These are phyloP conservation scores for Ophiostoma tasmaniense DNA, from an alignment of 2,329 filamentous ascomycete genomes.

Conservation along the genomic window DNA sequence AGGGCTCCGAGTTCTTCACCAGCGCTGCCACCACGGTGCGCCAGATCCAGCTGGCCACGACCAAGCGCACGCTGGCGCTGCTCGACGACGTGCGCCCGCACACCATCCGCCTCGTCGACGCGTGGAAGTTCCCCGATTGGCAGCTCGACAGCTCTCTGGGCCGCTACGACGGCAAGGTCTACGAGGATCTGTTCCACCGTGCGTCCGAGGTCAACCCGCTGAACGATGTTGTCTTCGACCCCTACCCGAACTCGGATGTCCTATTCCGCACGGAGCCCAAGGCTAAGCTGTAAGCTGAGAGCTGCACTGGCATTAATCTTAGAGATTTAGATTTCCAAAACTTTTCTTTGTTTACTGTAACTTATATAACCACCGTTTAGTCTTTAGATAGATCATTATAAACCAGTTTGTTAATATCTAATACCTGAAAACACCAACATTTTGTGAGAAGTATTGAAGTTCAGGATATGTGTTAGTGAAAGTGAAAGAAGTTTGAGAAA, in stretches of 20 bases:
- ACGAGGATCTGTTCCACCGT: conserved; percentile 66
- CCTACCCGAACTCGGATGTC: conserved; percentile 55
- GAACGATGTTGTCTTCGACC: conserved; percentile 63
- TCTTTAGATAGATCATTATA: not conserved
- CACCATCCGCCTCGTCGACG: conserved; percentile 61
- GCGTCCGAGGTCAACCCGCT: conserved; percentile 66
- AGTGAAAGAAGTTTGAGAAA: too few species aligned
- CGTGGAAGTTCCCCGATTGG: conserved; percentile 72
- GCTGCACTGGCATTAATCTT: not conserved
- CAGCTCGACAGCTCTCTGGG: conserved; percentile 65
- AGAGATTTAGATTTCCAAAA: not conserved
- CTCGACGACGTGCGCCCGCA: conserved; percentile 66
- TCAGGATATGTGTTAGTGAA: too few species aligned
- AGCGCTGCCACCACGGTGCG: conserved; percentile 35
- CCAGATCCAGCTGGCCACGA: conserved; percentile 63
- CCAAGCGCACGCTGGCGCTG: conserved; percentile 55
- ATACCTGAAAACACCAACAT: not conserved
- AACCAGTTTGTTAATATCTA: not conserved
- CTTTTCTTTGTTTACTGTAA: not conserved
- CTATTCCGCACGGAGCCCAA: conserved; percentile 34
- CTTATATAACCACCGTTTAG: not conserved
- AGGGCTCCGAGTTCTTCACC: conserved; percentile 46
- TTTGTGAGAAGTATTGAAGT: too few species aligned
- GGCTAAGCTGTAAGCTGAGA: not conserved
- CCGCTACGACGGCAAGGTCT: conserved; percentile 64